phyloP scores from a whole-genome alignment of 495 filamentous ascomycete species.

The Tuber borchii region DNA sequence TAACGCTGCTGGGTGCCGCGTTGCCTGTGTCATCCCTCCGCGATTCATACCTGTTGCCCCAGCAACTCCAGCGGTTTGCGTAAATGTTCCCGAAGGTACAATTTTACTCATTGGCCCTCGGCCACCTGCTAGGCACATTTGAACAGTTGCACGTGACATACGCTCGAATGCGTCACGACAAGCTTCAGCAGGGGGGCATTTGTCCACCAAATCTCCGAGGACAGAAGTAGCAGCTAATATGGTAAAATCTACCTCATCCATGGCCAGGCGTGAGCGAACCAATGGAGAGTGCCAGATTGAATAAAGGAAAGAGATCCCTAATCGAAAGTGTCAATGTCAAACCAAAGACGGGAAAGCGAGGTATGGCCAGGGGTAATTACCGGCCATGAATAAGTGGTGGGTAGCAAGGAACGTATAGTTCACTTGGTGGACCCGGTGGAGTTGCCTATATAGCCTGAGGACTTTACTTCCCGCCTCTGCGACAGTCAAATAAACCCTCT shows the following conservation, averaged over 20 bases:
- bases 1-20: constrained; percentile 9
- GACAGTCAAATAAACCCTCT: constrained; percentile 84
- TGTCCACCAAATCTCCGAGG: constrained; percentile 64
- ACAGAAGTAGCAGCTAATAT: constrained; percentile 93
- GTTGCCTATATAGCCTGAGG: constrained; percentile 77
- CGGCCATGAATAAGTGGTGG: constrained; percentile 95
- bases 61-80: constrained; percentile 19
- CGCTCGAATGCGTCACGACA: constrained; percentile 92
- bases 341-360: background rate
- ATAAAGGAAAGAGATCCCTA: constrained; percentile 89
- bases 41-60: constrained; percentile 22
- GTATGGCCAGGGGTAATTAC: constrained; percentile 43
- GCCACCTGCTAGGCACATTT: constrained; percentile 54
- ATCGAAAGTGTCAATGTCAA: constrained; percentile 12
- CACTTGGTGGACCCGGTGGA: constrained; percentile 80
- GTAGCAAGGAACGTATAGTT: constrained; percentile 97
- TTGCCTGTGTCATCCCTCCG: constrained; percentile 8
- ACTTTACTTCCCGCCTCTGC: constrained; percentile 93
- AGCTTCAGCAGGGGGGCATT: constrained; percentile 73
- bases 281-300: constrained; percentile 93
- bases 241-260: constrained; percentile 94
- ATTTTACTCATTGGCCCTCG: constrained; percentile 32
- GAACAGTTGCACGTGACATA: constrained; percentile 88
- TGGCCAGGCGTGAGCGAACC: constrained; percentile 75
- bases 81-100: constrained; percentile 23